Evolutionary conservation across 306 rosid genomes (phyloP).

Genomic region (Fragaria iinumae): DNA sequence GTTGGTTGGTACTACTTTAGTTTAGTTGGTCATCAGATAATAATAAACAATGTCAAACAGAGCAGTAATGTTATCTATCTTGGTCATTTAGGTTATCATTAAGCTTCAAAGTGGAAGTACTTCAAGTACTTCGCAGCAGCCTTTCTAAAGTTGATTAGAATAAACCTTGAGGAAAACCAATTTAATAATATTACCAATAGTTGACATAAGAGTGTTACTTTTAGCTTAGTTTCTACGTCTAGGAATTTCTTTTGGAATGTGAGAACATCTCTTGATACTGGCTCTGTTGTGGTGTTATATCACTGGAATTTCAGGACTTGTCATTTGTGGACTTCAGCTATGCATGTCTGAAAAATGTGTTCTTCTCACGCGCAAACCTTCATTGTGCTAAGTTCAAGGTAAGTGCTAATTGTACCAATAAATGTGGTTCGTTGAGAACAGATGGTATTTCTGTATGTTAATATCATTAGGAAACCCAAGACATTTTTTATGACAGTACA

Average conservation of each 20-base stretch:
- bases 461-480: not conserved
- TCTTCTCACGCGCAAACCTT: conserved; percentile 88
- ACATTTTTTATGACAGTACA: not conserved
- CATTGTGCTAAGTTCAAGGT: conserved; percentile 91
- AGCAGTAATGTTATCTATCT: not conserved
- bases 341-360: conserved; percentile 88
- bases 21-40: not conserved
- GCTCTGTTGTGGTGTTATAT: conserved; percentile 3
- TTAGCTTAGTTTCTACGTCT: not conserved
- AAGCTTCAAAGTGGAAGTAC: not conserved
- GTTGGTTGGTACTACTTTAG: not conserved
- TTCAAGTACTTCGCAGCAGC: not conserved
- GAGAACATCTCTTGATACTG: conserved; percentile 9
- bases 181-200: not conserved
- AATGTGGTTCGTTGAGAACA: not conserved
- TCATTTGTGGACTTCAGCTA: conserved; percentile 85
- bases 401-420: conserved; percentile 12
- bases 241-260: not conserved
- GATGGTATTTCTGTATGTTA: not conserved
- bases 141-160: conserved; percentile 7
- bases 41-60: not conserved
- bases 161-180: not conserved
- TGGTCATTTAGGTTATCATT: not conserved
- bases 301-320: conserved; percentile 65
- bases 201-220: not conserved